Percentiles rank a stretch among this genome's conserved stretches.
Evolutionary conservation across 345 rosid species (phyloP).

Genomic region (Eucalyptus rudis): DNA sequence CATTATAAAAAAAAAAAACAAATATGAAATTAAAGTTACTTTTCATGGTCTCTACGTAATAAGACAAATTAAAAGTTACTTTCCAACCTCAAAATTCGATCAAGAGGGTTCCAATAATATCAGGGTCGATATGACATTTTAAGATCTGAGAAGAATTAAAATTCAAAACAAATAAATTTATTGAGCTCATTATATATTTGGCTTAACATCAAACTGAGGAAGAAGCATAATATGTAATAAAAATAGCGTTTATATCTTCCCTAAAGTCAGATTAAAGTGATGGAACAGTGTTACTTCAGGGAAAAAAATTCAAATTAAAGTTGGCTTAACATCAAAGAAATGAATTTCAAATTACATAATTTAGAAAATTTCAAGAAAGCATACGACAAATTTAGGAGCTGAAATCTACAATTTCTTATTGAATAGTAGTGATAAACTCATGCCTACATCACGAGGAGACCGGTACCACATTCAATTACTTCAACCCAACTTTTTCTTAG

Average conservation of each 20-base stretch:
- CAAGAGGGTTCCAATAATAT: not conserved
- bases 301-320: not conserved
- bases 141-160: not conserved
- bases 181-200: not conserved
- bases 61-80: not conserved
- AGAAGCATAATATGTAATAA: not conserved
- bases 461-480: not conserved
- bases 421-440: not conserved
- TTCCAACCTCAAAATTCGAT: not conserved
- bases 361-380: not conserved
- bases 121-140: not conserved
- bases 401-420: not conserved
- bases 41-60: not conserved
- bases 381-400: not conserved
- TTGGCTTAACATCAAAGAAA: not conserved
- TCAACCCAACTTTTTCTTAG: not conserved
- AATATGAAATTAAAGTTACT: not conserved
- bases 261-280: not conserved
- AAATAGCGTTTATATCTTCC: not conserved
- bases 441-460: not conserved
- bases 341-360: not conserved
- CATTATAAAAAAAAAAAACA: not conserved
- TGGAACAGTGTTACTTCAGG: not conserved
- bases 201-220: not conserved
- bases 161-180: not conserved